Percentiles rank a stretch among this genome's conserved stretches.
phyloP scores from a whole-genome alignment of 352 stramenopile genomes.

The Globisporangium nodosum region DNA sequence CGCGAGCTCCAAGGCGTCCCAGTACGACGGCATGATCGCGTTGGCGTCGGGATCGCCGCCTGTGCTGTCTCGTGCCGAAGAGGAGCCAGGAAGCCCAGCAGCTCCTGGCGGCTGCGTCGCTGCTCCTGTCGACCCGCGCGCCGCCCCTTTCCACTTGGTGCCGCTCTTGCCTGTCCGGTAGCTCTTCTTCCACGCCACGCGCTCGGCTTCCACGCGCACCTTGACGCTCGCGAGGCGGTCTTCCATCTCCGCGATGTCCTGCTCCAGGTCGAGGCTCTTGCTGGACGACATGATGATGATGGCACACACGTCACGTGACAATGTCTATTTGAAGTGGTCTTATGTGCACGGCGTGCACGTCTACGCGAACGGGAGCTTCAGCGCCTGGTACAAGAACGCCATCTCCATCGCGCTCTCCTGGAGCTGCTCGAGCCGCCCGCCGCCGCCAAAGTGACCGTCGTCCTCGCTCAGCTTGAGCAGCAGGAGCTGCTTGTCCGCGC shows the following conservation, averaged over 20 bases:
- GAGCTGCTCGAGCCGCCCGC: constrained; percentile 69
- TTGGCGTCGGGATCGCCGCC: constrained; percentile 4
- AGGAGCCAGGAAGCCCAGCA: neutral
- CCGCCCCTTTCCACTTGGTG: constrained; percentile 63
- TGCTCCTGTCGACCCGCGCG: neutral
- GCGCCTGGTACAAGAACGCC: constrained; percentile 74
- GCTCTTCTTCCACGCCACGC: constrained; percentile 44
- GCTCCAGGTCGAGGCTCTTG: constrained; percentile 39
- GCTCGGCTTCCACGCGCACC: constrained; percentile 43
- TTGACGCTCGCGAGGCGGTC: constrained; percentile 48
- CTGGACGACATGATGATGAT: neutral
- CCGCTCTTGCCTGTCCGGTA: constrained; percentile 41
- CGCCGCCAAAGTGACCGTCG: constrained; percentile 77
- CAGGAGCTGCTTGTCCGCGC: constrained; percentile 22
- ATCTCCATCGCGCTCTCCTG: constrained; percentile 78
- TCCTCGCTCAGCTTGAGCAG: constrained; percentile 75
- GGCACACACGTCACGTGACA: too few relatives aligned
- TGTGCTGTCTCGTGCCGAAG: neutral
- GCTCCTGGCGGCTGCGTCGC: neutral
- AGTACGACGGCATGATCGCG: constrained; percentile 37
- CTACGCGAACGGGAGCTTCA: constrained; percentile 41
- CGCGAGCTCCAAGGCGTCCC: constrained; percentile 55
- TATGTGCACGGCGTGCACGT: neutral
- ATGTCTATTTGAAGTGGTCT: too few relatives aligned
- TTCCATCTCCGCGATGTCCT: constrained; percentile 58